Conservation (phyloP, 1,284 basidiomycete genomes). For the Polyporus tsugae region DNA sequence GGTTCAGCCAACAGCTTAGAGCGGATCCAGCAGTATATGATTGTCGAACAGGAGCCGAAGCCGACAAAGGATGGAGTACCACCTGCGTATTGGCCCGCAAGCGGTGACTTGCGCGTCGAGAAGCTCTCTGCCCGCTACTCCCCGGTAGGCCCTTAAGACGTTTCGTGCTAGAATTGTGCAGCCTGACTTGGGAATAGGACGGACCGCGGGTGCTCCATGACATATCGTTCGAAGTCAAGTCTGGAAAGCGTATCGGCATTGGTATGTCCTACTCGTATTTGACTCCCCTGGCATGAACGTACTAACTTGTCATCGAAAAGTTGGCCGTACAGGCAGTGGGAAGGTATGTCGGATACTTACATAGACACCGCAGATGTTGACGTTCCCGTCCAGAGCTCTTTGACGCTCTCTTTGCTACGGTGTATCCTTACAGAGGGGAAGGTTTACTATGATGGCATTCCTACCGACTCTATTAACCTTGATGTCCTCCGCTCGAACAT, state of each 20-base stretch:
- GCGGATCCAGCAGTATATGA: slow-evolving; percentile 69
- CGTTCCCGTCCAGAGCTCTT: slow-evolving; percentile 38
- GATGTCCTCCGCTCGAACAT: slow-evolving; percentile 60
- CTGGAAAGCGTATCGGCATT: slow-evolving; percentile 62
- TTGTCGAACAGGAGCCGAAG: slow-evolving; percentile 74
- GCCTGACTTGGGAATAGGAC: slow-evolving; percentile 36
- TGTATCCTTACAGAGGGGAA: slow-evolving; percentile 58
- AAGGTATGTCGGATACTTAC: slow-evolving; percentile 14
- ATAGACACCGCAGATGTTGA: background rate
- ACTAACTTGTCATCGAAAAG: slow-evolving; percentile 17
- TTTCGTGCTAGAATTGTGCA: background rate
- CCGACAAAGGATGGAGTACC: slow-evolving; percentile 58
- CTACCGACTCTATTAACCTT: slow-evolving; percentile 60
- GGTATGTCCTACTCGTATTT: slow-evolving; percentile 52
- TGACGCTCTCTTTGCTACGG: slow-evolving; percentile 51
- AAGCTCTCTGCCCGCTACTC: slow-evolving; percentile 67
- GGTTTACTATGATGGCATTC: slow-evolving; percentile 47
- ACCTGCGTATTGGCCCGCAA: slow-evolving; percentile 84
- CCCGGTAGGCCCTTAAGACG: slow-evolving; percentile 25
- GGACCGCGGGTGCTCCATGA: slow-evolving; percentile 55
- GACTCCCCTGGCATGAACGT: background rate
- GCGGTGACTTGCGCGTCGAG: slow-evolving; percentile 72
- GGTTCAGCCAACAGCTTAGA: slow-evolving; percentile 30
- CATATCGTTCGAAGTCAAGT: slow-evolving; percentile 54
- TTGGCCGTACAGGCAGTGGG: slow-evolving; percentile 71